Evolutionary conservation across 1,139 yeast genomes (phyloP).

Genomic region (Diutina scorzettiae): DNA sequence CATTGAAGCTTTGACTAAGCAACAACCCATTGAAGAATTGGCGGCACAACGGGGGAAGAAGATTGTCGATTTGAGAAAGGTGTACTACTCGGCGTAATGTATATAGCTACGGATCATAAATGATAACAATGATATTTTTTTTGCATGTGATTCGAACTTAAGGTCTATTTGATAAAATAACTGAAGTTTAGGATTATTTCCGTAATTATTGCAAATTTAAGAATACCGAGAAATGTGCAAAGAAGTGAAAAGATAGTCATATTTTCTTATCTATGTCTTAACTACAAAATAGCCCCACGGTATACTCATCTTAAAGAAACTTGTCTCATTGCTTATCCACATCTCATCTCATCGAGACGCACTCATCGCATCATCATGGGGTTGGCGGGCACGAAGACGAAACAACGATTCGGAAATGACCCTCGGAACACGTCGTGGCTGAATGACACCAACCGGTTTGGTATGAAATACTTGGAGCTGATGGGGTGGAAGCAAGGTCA

Average conservation of each 20-base stretch:
- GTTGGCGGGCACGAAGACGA: slow-evolving; percentile 71
- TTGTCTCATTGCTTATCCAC: no score
- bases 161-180: no score
- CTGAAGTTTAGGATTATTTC: no score
- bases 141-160: no score
- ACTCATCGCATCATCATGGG: slow-evolving; percentile 42
- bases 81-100: slow-evolving; percentile 53
- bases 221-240: no score
- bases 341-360: background rate
- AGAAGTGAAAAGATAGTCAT: no score
- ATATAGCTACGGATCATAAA: background rate
- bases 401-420: slow-evolving; percentile 81
- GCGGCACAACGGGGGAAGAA: slow-evolving; percentile 93
- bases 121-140: no score
- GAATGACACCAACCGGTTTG: slow-evolving; percentile 72
- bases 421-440: slow-evolving; percentile 96
- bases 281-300: no score
- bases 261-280: no score
- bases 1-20: slow-evolving; percentile 74
- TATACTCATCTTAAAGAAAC: background rate
- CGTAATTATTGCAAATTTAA: no score
- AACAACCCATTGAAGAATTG: slow-evolving; percentile 73
- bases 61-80: slow-evolving; percentile 83
- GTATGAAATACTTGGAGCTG: slow-evolving; percentile 71
- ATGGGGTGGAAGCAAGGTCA: slow-evolving; percentile 89